Percentiles rank a stretch among this genome's conserved stretches.
phyloP scores from a whole-genome alignment of 768 basidiomycete genomes.

The Suillus americanus region DNA sequence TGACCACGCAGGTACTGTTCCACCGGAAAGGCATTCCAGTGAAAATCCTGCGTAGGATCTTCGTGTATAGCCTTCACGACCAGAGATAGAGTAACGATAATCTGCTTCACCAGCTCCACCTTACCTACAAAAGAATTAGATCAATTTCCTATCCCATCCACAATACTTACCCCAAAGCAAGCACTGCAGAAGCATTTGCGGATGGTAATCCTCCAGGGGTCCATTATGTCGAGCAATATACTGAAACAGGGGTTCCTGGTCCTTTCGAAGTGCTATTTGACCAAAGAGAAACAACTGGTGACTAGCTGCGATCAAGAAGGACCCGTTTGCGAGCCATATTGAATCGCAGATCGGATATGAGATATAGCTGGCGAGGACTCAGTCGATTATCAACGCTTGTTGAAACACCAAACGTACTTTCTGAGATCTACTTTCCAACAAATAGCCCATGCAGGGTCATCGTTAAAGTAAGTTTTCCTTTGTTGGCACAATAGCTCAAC shows the following conservation, averaged over 20 bases:
- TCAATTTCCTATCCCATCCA: not conserved
- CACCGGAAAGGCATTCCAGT: slow-evolving; percentile 54
- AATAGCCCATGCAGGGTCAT: slow-evolving; percentile 75
- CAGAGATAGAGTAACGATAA: slow-evolving; percentile 66
- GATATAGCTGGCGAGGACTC: slow-evolving; percentile 52
- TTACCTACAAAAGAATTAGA: slow-evolving; percentile 54
- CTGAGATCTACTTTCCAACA: slow-evolving; percentile 70
- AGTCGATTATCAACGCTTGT: not conserved
- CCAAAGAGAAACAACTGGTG: slow-evolving; percentile 84
- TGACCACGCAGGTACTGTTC: slow-evolving; percentile 40
- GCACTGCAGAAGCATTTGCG: slow-evolving; percentile 90
- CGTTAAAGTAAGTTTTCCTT: slow-evolving; percentile 88
- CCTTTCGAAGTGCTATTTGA: slow-evolving; percentile 33
- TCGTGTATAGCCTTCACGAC: slow-evolving; percentile 13
- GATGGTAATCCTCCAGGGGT: slow-evolving; percentile 89
- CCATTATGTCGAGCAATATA: slow-evolving; percentile 82
- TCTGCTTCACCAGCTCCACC: slow-evolving; percentile 78
- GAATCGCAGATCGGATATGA: slow-evolving; percentile 84
- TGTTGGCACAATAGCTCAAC: slow-evolving; percentile 91
- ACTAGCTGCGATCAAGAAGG: slow-evolving; percentile 77
- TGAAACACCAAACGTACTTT: slow-evolving; percentile 44
- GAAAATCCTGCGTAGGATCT: slow-evolving; percentile 13
- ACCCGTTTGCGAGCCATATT: slow-evolving; percentile 86
- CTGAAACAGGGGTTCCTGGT: slow-evolving; percentile 56
- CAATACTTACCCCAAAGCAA: slow-evolving; percentile 78